Conservation (phyloP, 495 filamentous ascomycete species). For the Tuber umbilicatum region DNA sequence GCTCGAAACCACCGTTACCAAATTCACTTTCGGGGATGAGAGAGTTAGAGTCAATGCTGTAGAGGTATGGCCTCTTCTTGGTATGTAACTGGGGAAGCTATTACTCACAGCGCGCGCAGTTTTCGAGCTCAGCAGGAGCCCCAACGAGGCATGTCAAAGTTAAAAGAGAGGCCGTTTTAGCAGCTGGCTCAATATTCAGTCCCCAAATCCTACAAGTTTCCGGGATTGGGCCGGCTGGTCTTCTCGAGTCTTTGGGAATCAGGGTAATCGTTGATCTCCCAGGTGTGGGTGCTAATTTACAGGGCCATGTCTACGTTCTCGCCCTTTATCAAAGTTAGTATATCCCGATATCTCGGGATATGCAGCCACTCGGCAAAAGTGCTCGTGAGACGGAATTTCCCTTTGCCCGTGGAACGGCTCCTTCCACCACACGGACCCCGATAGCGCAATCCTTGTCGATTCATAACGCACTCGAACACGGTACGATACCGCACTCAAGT, state of each 20-base stretch:
- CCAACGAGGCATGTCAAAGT: constrained; percentile 18
- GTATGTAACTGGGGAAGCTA: background rate
- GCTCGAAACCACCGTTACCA: constrained; percentile 37
- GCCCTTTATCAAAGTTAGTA: background rate
- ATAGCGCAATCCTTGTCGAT: background rate
- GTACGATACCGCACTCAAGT: no score
- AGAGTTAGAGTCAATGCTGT: constrained; percentile 22
- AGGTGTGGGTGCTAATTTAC: constrained; percentile 50
- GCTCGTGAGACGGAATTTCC: background rate
- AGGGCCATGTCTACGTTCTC: constrained; percentile 44
- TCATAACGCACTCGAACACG: no score
- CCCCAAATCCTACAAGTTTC: constrained; percentile 48
- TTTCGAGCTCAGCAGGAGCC: background rate
- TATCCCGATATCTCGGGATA: background rate
- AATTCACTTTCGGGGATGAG: constrained; percentile 20
- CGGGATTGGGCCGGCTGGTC: constrained; percentile 47
- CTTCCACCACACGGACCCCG: no score
- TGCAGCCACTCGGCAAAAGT: background rate
- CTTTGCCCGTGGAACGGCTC: background rate
- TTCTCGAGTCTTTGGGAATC: constrained; percentile 44
- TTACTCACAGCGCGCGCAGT: background rate
- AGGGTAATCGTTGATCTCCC: constrained; percentile 47
- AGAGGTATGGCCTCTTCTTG: background rate
- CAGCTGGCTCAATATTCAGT: constrained; percentile 46
- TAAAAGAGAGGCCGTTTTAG: constrained; percentile 47